Base-by-base conservation (phyloP, 768 basidiomycete species). In the Tylopilus rubrobrunneus region DNA sequence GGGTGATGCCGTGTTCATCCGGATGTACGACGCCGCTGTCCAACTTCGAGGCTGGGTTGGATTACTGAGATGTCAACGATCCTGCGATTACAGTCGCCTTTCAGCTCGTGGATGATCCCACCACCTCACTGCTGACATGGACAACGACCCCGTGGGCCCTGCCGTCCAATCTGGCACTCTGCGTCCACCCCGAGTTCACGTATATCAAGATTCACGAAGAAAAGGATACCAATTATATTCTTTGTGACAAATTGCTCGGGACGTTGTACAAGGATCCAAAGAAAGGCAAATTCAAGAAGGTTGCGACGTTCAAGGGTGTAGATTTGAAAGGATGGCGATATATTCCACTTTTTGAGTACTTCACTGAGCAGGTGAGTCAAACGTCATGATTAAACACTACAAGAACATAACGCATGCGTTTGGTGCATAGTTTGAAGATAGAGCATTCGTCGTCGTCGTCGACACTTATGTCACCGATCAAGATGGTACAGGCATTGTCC, bases 111-210 rank as follows among this genome's bases (percentile, higher is more conserved):
- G 92, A 97, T 58, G 97, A 99, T 66, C 92, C 92, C 2, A 80
- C 74, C 50, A 98, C 95, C 17, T 85, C 90, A 2, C 74, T 99
- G 19, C 74, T 99, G 28, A 96, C 96, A 4, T 99, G 97, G 97
- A 99, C 97, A 15, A 99, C 97, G 17, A 99, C 97, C 0, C 97
- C 97, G 0, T 99, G 95, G 94, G 98, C 97, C 0, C 77, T 98
- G 5, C 97, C 96, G 1, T 94, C 93, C 43, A 99, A 99, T 72
- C 78, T 99, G 29, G 92, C 82, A 0, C 80, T 99, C 47, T 98
- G 97, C 62, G 96, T 98, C 7, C 91, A 99, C 72, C 97, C 97
- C 19, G 91, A 95, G 59, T 93, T 87, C 67, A 92, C 84, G 29
- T 99, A 99, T 70, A 77, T 98, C 81, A 98, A 98, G 72, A 95